Base-by-base conservation (phyloP, 306 rosid species). In the Lagenaria siceraria region DNA sequence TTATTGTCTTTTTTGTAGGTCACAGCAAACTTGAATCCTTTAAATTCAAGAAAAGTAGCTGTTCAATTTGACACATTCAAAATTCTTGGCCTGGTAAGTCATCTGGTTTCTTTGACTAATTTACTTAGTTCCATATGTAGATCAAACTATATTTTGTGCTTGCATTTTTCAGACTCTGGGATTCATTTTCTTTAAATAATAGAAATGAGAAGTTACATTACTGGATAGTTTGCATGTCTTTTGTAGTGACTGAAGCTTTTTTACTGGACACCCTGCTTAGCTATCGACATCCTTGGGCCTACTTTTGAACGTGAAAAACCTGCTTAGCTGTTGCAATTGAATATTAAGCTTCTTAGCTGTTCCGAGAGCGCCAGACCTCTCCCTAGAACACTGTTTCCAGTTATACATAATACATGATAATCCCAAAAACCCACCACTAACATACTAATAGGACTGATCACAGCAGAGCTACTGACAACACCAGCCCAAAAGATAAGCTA, bases 1-100 rank as follows among this genome's bases (percentile, higher is more conserved):
- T 42, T 64, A 13, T 22, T 68, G 74, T 42, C 54, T 7, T 24
- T 46, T 43, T 81, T 82, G 78, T 78, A 93, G 98, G 98, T 93
- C 69, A 93, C 98, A 43, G 98, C 97, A 0, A 86, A 93, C 92
- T 82, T 93, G 76, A 91, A 90, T 5, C 97, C 98, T 82, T 77
- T 93, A 75, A 91, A 86, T 80, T 78, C 98, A 75, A 91, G 82
- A 78, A 93, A 90, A 88, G 98, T 93, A 58, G 97, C 96, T 24
- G 98, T 93, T 14, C 82, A 93, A 49, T 93, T 93, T 8, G 98
- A 91, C 77, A 79, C 81, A 65, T 93, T 93, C 90, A 93, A 90
- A 84, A 91, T 93, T 71, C 92, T 75, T 63, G 92, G 98, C 78
- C 76, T 91, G 15, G 98, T 93, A 82, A 91, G 96, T 88, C 51